Evolutionary conservation across 169 alveolate species (phyloP).

Genomic region (Plasmodium malariae): DNA sequence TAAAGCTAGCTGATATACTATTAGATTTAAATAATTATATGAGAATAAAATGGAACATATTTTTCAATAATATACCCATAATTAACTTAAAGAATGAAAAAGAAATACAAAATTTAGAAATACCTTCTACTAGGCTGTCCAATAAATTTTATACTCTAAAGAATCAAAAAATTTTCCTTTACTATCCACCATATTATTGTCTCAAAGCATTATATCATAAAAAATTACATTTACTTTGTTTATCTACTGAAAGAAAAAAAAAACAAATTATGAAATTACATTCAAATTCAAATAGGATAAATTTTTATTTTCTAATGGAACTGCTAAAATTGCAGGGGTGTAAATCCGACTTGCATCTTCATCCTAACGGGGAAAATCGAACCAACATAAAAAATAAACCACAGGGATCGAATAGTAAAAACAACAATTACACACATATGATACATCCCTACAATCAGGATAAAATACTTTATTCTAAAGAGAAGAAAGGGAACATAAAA

Average conservation of each 20-base stretch:
- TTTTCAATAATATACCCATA: slow-evolving; percentile 25
- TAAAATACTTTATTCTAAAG: no score
- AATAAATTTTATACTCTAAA: slow-evolving; percentile 53
- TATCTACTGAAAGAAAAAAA: slow-evolving; percentile 58
- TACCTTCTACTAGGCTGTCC: slow-evolving; percentile 26
- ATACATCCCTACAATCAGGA: no score
- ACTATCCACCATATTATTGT: slow-evolving; percentile 71
- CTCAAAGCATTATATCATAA: slow-evolving; percentile 59
- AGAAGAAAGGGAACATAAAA: not conserved
- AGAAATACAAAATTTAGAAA: slow-evolving; percentile 8
- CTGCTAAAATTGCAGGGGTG: slow-evolving; percentile 1
- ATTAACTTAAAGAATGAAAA: slow-evolving; percentile 8
- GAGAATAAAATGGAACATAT: slow-evolving; percentile 34
- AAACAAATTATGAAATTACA: slow-evolving; percentile 22
- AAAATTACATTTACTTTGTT: slow-evolving; percentile 38
- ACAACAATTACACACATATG: no score
- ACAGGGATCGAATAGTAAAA: no score
- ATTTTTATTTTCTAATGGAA: slow-evolving; percentile 25
- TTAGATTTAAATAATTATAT: slow-evolving; percentile 62
- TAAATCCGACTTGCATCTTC: not conserved
- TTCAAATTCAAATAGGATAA: not conserved
- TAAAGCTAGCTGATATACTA: slow-evolving; percentile 58
- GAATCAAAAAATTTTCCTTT: slow-evolving; percentile 35
- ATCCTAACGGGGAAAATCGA: not conserved
- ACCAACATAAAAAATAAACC: no score